Percentiles rank a stretch among this genome's conserved stretches.
These are phyloP conservation scores for Wallacemonas sp. DNA, from an alignment of 208 protist genomes.

Conservation along the genomic window DNA sequence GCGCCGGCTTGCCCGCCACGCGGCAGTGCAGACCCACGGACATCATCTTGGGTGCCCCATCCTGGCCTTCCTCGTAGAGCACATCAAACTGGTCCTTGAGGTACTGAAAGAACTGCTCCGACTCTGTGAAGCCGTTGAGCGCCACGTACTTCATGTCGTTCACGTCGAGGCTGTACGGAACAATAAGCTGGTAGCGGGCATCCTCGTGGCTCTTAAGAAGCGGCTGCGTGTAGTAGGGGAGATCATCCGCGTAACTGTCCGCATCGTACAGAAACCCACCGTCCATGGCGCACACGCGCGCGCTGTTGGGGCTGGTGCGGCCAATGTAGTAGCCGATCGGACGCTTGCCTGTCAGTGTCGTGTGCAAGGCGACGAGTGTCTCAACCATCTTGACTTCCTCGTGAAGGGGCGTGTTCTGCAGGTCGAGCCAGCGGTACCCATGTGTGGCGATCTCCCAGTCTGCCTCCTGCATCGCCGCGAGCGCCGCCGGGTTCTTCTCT, in stretches of 20 bases:
- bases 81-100: constrained; percentile 42
- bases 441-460: constrained; percentile 37
- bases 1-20: constrained; percentile 32
- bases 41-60: constrained; percentile 35
- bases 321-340: constrained; percentile 37
- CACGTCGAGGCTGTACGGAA: constrained; percentile 36
- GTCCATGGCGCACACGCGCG: constrained; percentile 28
- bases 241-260: constrained; percentile 43
- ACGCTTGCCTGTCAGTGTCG: constrained; percentile 13
- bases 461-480: constrained; percentile 23
- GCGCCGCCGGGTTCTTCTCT: constrained; percentile 25
- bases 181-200: constrained; percentile 32
- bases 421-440: constrained; percentile 37
- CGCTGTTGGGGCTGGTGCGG: constrained; percentile 43
- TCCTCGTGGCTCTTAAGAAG: constrained; percentile 24
- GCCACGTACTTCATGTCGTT: constrained; percentile 44
- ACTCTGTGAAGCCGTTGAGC: constrained; percentile 43
- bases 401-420: constrained; percentile 12
- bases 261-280: constrained; percentile 42
- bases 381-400: constrained; percentile 19
- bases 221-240: constrained; percentile 44
- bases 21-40: constrained; percentile 38
- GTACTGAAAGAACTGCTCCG: constrained; percentile 39
- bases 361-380: constrained; percentile 25
- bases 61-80: constrained; percentile 34